Conservation (phyloP, 345 rosid species). For the Brassica carinata region DNA sequence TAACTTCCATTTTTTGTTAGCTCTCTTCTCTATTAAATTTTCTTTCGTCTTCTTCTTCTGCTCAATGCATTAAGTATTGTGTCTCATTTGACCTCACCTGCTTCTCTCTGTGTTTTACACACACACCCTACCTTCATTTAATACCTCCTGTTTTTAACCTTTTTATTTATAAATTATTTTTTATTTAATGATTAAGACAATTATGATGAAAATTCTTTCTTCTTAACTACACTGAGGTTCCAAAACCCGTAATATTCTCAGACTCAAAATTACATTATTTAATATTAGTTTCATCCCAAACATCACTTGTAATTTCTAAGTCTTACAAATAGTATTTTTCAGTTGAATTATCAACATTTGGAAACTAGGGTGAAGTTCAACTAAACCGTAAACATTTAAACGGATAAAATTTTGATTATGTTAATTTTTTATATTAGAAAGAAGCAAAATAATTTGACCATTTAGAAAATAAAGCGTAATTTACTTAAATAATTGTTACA, state of each 20-base stretch:
- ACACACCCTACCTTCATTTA: conserved; percentile 39
- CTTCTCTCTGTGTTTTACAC: conserved; percentile 32
- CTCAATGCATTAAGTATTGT: conserved; percentile 36
- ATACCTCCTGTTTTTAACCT: not conserved
- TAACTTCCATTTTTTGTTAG: conserved; percentile 27
- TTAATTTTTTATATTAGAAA: not conserved
- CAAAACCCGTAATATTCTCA: not conserved
- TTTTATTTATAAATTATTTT: not conserved
- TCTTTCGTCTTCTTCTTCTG: conserved; percentile 16
- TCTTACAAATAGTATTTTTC: not conserved
- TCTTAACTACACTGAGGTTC: not conserved
- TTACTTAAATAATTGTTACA: not conserved
- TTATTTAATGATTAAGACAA: not conserved
- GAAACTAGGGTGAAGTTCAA: not conserved
- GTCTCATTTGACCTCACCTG: conserved; percentile 39
- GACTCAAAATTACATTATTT: not conserved
- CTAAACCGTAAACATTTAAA: not conserved
- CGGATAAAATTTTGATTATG: not conserved
- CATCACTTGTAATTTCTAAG: not conserved
- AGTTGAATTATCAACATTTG: not conserved
- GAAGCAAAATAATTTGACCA: not conserved
- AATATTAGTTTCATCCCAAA: not conserved
- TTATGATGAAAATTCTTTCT: not conserved
- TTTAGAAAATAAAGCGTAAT: not conserved
- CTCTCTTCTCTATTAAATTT: conserved; percentile 9